These are phyloP conservation scores for Aspergillus ruber DNA, from an alignment of 2,329 filamentous ascomycete species.

Conservation along the genomic window DNA sequence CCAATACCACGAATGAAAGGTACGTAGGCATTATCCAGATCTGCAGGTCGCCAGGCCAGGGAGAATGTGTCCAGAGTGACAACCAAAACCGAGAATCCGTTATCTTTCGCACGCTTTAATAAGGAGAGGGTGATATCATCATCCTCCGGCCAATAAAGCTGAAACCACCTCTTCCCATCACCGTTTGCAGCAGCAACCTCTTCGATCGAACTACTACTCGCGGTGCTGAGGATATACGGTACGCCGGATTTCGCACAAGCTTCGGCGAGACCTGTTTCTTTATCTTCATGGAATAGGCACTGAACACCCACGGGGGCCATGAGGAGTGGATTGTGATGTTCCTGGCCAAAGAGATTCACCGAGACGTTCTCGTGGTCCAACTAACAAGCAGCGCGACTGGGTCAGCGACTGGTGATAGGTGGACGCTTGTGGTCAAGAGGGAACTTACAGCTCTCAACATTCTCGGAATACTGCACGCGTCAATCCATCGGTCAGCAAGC, in stretches of 20 bases:
- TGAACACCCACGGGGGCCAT: constrained; percentile 67
- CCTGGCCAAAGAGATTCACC: constrained; percentile 47
- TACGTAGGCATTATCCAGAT: constrained; percentile 53
- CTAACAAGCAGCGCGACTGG: constrained; percentile 9
- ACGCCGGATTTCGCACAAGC: constrained; percentile 56
- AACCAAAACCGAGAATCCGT: constrained; percentile 60
- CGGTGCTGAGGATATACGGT: constrained; percentile 63
- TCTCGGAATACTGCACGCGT: constrained; percentile 43
- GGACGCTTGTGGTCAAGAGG: background rate
- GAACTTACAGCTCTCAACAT: constrained; percentile 36
- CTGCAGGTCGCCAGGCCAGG: constrained; percentile 60
- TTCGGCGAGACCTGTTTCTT: constrained; percentile 58
- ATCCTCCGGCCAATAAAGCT: constrained; percentile 66
- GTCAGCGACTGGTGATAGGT: constrained; percentile 25
- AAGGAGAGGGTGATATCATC: constrained; percentile 61
- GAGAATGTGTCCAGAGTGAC: constrained; percentile 68
- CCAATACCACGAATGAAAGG: constrained; percentile 56
- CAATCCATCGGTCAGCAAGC: constrained; percentile 1
- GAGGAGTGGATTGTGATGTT: constrained; percentile 49
- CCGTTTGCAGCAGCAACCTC: constrained; percentile 57
- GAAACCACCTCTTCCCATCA: constrained; percentile 60
- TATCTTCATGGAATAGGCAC: constrained; percentile 58
- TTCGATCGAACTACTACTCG: constrained; percentile 58
- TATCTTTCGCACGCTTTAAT: constrained; percentile 54
- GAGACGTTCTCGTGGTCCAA: constrained; percentile 41